A percentile compares a stretch with the other conserved stretches of the same genome.
phyloP scores from a whole-genome alignment of 805 yeast genomes.

The Candida tammaniensis region DNA sequence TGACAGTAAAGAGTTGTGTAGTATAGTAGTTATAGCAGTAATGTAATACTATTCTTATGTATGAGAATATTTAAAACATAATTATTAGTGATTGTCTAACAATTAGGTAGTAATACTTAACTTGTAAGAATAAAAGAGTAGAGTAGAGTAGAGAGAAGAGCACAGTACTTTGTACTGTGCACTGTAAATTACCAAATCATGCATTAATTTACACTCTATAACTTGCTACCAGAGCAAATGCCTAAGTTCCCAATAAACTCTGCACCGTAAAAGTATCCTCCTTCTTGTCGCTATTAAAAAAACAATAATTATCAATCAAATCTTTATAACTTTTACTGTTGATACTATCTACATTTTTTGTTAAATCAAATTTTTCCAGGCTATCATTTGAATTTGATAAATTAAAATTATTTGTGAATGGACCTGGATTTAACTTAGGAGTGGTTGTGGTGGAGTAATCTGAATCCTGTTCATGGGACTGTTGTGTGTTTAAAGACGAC shows the following conservation, averaged over 20 bases:
- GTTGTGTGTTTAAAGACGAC: constrained; percentile 15
- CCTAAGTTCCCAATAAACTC: constrained; percentile 18
- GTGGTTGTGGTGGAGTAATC: constrained; percentile 4
- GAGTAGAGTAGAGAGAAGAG: no score
- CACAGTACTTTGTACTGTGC: no score
- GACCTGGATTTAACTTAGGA: background rate
- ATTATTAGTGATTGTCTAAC: no score
- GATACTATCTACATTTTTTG: constrained; percentile 5
- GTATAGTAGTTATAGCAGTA: no score
- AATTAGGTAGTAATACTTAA: no score
- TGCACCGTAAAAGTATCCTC: constrained; percentile 16
- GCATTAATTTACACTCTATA: no score
- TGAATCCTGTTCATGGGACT: constrained; percentile 3
- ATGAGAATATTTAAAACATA: no score
- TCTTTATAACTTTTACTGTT: constrained; percentile 53
- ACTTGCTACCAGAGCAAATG: no score
- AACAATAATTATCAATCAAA: constrained; percentile 58
- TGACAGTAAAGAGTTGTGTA: no score
- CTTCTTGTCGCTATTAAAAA: constrained; percentile 31
- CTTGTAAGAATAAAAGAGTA: no score
- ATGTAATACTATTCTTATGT: no score
- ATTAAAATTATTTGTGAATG: constrained; percentile 4
- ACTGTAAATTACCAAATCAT: no score
- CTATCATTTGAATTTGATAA: constrained; percentile 3
- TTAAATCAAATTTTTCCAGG: constrained; percentile 10